Conservation (phyloP, 345 rosid species). For the Eucalyptus shirleyi region DNA sequence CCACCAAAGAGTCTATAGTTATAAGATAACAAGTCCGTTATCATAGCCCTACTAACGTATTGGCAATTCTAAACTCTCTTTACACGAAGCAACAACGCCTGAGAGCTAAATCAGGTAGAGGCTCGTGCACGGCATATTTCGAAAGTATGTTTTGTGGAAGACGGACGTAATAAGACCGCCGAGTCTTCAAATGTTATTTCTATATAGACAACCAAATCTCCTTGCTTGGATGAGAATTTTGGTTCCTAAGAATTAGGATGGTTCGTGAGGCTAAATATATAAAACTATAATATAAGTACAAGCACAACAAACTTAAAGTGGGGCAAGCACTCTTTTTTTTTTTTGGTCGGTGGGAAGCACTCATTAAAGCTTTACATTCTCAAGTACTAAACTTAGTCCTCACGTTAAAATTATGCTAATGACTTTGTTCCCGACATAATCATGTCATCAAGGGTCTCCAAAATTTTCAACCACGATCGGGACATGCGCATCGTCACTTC, state of each 20-base stretch:
- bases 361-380: background rate
- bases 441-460: background rate
- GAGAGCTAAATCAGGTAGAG: background rate
- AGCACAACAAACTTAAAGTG: background rate
- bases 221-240: background rate
- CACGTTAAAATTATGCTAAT: background rate
- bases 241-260: background rate
- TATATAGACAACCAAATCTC: background rate
- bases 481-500: background rate
- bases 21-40: background rate
- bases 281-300: background rate
- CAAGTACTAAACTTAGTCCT: background rate
- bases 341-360: background rate
- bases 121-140: background rate
- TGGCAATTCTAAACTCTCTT: background rate
- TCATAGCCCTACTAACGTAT: background rate
- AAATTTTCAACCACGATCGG: background rate
- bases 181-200: background rate
- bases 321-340: background rate
- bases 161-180: background rate
- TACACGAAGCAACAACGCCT: background rate
- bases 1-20: background rate
- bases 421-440: background rate
- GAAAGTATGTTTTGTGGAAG: background rate
- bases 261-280: background rate